Conservation (phyloP, 495 filamentous ascomycete genomes). For the Aspergillus avenaceus region DNA sequence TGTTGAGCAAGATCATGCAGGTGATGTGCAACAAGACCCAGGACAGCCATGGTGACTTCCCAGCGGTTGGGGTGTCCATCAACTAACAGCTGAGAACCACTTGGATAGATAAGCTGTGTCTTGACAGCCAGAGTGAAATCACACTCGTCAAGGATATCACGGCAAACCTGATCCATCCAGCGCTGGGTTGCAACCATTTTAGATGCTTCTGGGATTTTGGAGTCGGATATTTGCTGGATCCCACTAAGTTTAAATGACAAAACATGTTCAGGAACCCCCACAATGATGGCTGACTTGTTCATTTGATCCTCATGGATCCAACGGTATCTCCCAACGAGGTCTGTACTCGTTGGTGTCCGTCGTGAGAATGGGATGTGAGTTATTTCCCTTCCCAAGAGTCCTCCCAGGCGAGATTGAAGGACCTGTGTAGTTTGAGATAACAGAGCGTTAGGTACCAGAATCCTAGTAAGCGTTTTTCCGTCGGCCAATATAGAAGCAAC, state of each 20-base stretch:
- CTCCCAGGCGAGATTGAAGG: conserved; percentile 54
- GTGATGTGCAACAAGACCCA: conserved; percentile 37
- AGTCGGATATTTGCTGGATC: conserved; percentile 42
- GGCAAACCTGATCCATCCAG: conserved; percentile 36
- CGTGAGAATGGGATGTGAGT: conserved; percentile 62
- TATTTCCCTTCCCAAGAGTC: conserved; percentile 53
- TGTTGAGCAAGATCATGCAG: conserved; percentile 13
- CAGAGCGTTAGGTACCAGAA: conserved; percentile 61
- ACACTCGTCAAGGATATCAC: conserved; percentile 62
- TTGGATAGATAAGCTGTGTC: conserved; percentile 65
- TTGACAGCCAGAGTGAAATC: conserved; percentile 58
- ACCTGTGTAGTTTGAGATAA: conserved; percentile 57
- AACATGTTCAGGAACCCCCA: conserved; percentile 65
- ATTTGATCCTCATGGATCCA: conserved; percentile 44
- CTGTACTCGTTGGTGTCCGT: conserved; percentile 21
- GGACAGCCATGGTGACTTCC: conserved; percentile 49
- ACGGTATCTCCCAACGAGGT: conserved; percentile 6
- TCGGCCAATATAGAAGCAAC: conserved; percentile 55
- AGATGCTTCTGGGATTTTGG: conserved; percentile 6
- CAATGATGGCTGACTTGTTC: conserved; percentile 45
- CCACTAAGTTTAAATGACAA: conserved; percentile 67
- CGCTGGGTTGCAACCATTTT: conserved; percentile 25
- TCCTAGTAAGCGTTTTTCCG: conserved; percentile 44
- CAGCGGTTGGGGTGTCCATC: conserved; percentile 59
- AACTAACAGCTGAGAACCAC: conserved; percentile 49